Base-by-base conservation (phyloP, 192 early-diverging fungal genomes). In the Dissophora globulifera region DNA sequence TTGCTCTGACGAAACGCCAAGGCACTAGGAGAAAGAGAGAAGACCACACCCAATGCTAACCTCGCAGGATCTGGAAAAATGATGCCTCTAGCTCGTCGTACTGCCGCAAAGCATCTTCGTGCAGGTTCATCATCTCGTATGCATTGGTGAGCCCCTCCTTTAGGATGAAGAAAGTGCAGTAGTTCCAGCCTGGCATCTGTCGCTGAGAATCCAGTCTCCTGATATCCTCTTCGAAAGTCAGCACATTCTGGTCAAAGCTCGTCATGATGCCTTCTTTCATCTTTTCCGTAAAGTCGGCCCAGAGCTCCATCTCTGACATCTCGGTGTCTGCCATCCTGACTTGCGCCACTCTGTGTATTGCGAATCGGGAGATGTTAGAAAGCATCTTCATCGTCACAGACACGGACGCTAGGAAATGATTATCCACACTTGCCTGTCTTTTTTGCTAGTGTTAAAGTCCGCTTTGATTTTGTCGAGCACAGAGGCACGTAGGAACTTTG, bases 161-260 rank as follows among this genome's bases (percentile, higher is more conserved):
- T 51, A 96, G 74, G 45, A 98, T 89, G 72, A 99, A 99, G 76
- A 95, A 98, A 47, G 87, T 90, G 78, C 96, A 98, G 79, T 97
- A 99, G 78, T 99, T 99, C 98, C 98, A 99, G 0, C 98, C 98
- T 7, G 97, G 96, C 81, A 98, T 87, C 56, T 96, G 84, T 47
- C 98, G 81, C 75, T 98, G 96, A 27, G 92, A 87, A 49, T 99
- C 98, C 46, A 97, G 63, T 22, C 93, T 83, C 8, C 94, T 81
- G 20, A 93, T 95, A 79, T 97, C 96, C 38, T 91, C 95, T 65
- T 98, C 94, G 57, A 92, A 92, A 43, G 90, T 92, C 55, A 86
- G 53, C 11, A 99, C 89, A 20, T 93, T 90, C 58, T 85, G 83
- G 62, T 90, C 90, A 52, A 96, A 91, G 26, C 90, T 89, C 3